These are phyloP conservation scores for Chlamydomonas urium DNA, from an alignment of 139 green algal genomes.

Conservation along the genomic window DNA sequence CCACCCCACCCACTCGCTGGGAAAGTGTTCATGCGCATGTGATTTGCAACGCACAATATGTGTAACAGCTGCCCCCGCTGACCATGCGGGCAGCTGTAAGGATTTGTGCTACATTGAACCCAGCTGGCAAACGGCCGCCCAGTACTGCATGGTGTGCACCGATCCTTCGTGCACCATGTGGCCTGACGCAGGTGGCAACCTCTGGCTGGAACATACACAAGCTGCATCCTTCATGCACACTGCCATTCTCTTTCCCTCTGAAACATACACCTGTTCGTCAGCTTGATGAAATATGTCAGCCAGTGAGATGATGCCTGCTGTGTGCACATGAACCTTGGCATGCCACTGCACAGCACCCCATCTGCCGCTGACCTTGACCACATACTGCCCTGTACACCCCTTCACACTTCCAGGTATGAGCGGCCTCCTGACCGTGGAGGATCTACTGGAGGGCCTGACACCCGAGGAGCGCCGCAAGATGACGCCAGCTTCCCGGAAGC, in stretches of 20 bases:
- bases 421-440: conserved; percentile 51
- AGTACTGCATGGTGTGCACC: conserved; percentile 14
- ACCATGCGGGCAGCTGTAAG: conserved; percentile 21
- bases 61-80: conserved; percentile 20
- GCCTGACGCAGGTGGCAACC: conserved; percentile 32
- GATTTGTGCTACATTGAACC: conserved; percentile 16
- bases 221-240: not conserved
- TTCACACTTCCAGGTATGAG: not conserved
- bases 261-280: no score
- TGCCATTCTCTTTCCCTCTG: not conserved
- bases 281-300: no score
- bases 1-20: no score
- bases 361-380: not conserved
- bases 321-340: no score
- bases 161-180: conserved; percentile 32
- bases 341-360: no score
- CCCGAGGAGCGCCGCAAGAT: conserved; percentile 34
- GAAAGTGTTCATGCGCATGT: no score
- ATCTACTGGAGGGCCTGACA: conserved; percentile 62
- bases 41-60: not conserved
- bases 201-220: conserved; percentile 27
- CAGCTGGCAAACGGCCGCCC: conserved; percentile 32
- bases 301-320: no score
- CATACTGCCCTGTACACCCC: not conserved
- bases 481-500: conserved; percentile 5